These are phyloP conservation scores for Phytopythium litorale DNA, from an alignment of 352 stramenopile species.

Conservation along the genomic window DNA sequence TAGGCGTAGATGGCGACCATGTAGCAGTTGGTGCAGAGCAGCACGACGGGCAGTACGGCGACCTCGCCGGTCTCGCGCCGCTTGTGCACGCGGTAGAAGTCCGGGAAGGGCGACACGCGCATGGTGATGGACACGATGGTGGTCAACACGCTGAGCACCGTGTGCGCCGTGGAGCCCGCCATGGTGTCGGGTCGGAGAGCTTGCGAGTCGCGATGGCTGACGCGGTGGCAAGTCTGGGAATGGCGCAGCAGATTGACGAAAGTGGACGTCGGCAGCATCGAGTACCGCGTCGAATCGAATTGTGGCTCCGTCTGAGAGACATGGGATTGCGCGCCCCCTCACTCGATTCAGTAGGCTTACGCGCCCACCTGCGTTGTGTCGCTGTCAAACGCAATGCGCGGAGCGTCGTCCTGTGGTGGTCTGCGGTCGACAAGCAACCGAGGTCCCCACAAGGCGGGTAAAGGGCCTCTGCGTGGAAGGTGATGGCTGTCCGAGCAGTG, in stretches of 20 bases:
- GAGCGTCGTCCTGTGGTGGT: too few relatives aligned
- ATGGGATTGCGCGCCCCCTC: conserved; percentile 3
- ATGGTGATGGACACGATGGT: conserved; percentile 16
- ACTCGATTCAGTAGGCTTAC: conserved; percentile 1
- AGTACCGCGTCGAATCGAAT: neutral
- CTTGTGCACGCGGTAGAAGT: conserved; percentile 19
- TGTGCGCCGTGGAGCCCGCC: neutral
- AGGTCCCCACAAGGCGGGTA: too few relatives aligned
- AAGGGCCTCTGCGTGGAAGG: too few relatives aligned
- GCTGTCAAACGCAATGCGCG: neutral
- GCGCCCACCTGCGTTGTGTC: neutral
- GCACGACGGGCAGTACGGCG: conserved; percentile 15
- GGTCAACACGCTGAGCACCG: conserved; percentile 18
- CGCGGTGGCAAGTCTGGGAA: neutral
- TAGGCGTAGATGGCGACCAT: conserved; percentile 19
- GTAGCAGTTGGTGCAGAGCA: conserved; percentile 15
- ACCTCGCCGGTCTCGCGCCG: conserved; percentile 9
- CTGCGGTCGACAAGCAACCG: too few relatives aligned
- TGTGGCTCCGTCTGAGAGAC: neutral
- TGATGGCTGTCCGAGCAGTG: too few relatives aligned
- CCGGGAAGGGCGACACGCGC: conserved; percentile 13
- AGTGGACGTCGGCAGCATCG: neutral
- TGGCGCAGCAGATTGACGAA: neutral
- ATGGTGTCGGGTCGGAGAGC: neutral
- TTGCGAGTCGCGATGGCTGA: neutral